Evolutionary conservation across 495 filamentous ascomycete species (phyloP).

Genomic region (Sporormia fimetaria): DNA sequence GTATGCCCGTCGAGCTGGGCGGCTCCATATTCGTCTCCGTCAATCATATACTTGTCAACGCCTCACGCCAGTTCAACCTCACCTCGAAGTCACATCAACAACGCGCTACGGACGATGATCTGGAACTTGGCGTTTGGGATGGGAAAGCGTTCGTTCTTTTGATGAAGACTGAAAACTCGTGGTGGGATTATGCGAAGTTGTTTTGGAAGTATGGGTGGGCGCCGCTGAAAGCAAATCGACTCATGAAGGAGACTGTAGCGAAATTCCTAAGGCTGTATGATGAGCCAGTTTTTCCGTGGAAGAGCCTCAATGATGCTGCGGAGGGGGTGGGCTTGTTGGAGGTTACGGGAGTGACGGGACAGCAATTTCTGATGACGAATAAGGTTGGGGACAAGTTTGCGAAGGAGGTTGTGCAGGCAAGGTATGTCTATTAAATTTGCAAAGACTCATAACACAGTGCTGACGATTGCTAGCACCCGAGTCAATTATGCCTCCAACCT

Average conservation of each 20-base stretch:
- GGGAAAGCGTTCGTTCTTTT: slow-evolving; percentile 63
- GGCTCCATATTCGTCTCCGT: slow-evolving; percentile 85
- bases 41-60: slow-evolving; percentile 70
- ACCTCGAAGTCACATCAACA: slow-evolving; percentile 33
- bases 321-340: slow-evolving; percentile 53
- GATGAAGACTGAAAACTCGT: slow-evolving; percentile 43
- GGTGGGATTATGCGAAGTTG: slow-evolving; percentile 72
- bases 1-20: slow-evolving; percentile 70
- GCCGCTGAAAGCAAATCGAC: slow-evolving; percentile 57
- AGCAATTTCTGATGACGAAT: slow-evolving; percentile 57
- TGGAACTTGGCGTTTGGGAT: slow-evolving; percentile 72
- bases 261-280: slow-evolving; percentile 77
- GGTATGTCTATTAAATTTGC: slow-evolving; percentile 9
- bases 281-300: slow-evolving; percentile 70
- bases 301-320: slow-evolving; percentile 55
- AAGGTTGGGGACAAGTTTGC: slow-evolving; percentile 54
- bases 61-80: slow-evolving; percentile 63
- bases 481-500: slow-evolving; percentile 96
- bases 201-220: slow-evolving; percentile 77
- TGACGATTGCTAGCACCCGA: slow-evolving; percentile 47
- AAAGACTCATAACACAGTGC: background rate
- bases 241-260: slow-evolving; percentile 60
- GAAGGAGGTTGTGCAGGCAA: slow-evolving; percentile 77
- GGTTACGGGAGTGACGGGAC: slow-evolving; percentile 57
- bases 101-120: slow-evolving; percentile 26